Evolutionary conservation across 768 basidiomycete species (phyloP).

Genomic region (Hortiboletus campestris): DNA sequence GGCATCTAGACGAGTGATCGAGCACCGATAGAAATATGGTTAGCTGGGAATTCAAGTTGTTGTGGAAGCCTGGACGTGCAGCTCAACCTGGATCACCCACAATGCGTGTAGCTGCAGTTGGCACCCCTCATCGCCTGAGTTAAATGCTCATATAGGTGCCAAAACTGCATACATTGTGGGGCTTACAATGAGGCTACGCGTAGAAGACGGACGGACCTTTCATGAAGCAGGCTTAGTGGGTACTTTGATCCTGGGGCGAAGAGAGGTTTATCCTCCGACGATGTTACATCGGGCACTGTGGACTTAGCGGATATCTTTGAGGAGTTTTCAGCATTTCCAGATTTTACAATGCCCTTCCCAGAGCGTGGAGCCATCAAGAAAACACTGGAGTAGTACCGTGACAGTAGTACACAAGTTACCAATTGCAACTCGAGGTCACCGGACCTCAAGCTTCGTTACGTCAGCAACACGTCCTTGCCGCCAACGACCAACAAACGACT

Average conservation of each 20-base stretch:
- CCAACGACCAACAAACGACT: conserved; percentile 11
- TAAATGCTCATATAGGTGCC: background rate
- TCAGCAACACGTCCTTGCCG: conserved; percentile 16
- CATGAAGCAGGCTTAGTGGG: conserved; percentile 74
- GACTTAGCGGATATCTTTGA: conserved; percentile 46
- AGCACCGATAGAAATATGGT: background rate
- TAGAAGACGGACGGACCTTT: conserved; percentile 49
- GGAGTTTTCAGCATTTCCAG: conserved; percentile 89
- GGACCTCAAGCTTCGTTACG: too few species aligned
- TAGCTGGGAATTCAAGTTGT: background rate
- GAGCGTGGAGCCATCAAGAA: conserved; percentile 52
- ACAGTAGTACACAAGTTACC: too few species aligned
- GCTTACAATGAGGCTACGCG: background rate
- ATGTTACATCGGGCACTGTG: conserved; percentile 12
- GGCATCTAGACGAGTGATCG: conserved; percentile 52
- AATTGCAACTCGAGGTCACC: too few species aligned
- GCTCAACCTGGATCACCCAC: background rate
- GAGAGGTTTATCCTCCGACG: conserved; percentile 50
- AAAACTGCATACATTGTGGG: background rate
- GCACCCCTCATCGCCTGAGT: background rate
- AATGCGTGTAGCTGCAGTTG: background rate
- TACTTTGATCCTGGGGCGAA: conserved; percentile 87
- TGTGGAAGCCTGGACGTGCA: background rate
- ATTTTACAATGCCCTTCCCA: conserved; percentile 72
- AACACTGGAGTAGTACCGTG: too few species aligned